Evolutionary conservation across 768 basidiomycete genomes (phyloP).

Genomic region (Xerocomus spinulosus): DNA sequence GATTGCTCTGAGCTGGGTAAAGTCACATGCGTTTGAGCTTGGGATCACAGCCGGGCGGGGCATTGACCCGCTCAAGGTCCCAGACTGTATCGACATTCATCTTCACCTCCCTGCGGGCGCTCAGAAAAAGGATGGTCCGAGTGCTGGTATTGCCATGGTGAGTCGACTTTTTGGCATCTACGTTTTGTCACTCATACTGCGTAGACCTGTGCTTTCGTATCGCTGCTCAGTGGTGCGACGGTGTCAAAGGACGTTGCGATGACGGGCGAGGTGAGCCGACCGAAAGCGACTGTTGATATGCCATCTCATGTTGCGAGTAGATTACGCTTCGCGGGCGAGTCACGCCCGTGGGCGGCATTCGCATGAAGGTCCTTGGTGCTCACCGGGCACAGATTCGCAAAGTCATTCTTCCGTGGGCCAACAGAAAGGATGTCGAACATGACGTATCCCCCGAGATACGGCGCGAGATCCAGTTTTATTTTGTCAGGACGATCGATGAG

Average conservation of each 20-base stretch:
- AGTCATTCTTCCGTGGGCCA: constrained; percentile 80
- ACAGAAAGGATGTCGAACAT: constrained; percentile 82
- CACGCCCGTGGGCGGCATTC: constrained; percentile 85
- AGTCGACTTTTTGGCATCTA: constrained; percentile 8
- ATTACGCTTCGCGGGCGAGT: constrained; percentile 82
- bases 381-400: constrained; percentile 82
- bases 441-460: constrained; percentile 74
- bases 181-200: constrained; percentile 2
- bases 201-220: constrained; percentile 81
- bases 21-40: constrained; percentile 75
- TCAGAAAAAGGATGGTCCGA: constrained; percentile 91
- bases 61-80: constrained; percentile 72
- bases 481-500: constrained; percentile 74
- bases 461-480: constrained; percentile 75
- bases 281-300: neutral
- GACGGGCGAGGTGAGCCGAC: constrained; percentile 72
- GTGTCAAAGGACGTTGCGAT: constrained; percentile 75
- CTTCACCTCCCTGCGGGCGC: constrained; percentile 86
- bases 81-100: constrained; percentile 76
- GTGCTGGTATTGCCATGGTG: constrained; percentile 87
- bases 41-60: constrained; percentile 65
- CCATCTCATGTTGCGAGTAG: constrained; percentile 27
- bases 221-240: constrained; percentile 71
- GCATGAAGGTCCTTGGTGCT: constrained; percentile 87
- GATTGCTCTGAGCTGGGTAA: constrained; percentile 90